Percentiles rank a stretch among this genome's conserved stretches.
Evolutionary conservation across 106 monocot species (phyloP).

Genomic region (Agapanthus africanus): DNA sequence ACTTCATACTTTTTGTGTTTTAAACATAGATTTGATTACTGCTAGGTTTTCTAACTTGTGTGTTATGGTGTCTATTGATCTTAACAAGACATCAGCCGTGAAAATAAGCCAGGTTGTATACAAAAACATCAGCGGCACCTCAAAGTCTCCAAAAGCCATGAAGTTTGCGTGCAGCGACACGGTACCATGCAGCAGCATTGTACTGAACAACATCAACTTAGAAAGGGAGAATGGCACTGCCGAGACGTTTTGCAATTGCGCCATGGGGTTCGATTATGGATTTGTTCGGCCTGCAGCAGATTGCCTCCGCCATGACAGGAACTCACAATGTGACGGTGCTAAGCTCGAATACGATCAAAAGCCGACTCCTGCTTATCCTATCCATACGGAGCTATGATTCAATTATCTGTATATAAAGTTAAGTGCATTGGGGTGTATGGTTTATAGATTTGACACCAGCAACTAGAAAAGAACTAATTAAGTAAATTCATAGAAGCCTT

Average conservation of each 20-base stretch:
- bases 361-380: too few relatives aligned
- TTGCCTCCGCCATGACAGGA: constrained; percentile 42
- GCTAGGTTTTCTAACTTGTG: not conserved
- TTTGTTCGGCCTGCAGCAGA: constrained; percentile 60
- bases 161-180: constrained; percentile 85
- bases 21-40: not conserved
- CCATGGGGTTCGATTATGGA: constrained; percentile 81
- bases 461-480: too few relatives aligned
- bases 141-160: constrained; percentile 55
- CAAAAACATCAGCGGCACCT: constrained; percentile 75
- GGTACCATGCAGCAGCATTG: constrained; percentile 76
- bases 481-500: too few relatives aligned
- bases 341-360: too few relatives aligned
- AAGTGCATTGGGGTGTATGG: too few relatives aligned
- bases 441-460: too few relatives aligned
- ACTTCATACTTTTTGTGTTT: too few relatives aligned
- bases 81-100: constrained; percentile 71
- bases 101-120: constrained; percentile 76
- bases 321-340: constrained; percentile 36
- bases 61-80: not conserved
- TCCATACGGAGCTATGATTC: too few relatives aligned
- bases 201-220: constrained; percentile 77
- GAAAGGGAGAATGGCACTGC: constrained; percentile 46
- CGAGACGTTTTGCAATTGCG: constrained; percentile 83
- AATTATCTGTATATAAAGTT: too few relatives aligned